Evolutionary conservation across 768 basidiomycete species (phyloP), one percentile per base, ranked within the genome.

Genomic region (Auriscalpium vulgare): DNA sequence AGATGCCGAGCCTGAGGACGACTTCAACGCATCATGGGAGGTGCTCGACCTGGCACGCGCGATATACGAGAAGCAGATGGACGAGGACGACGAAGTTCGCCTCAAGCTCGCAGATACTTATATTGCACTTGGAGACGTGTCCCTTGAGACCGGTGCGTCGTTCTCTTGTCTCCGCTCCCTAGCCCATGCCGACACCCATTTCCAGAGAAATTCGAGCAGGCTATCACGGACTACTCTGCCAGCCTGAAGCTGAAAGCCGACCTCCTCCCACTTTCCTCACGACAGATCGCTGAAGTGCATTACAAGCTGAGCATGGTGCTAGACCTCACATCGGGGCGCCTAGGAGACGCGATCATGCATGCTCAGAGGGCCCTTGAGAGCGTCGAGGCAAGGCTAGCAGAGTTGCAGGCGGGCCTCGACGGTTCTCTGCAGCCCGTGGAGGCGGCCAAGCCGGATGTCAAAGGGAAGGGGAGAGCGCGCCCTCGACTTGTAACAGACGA

Each of bases 1-100:
- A 4, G 88, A 85, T 11, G 88, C 68, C 4, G 91, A 90, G 63
- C 91, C 91, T 0, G 95, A 97, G 64, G 97, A 99, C 63, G 97
- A 98, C 65, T 97, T 97, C 69, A 97, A 95, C 62, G 92, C 91
- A 23, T 93, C 97, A 11, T 99, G 95, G 94, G 91, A 97, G 66
- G 87, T 95, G 3, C 77, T 99, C n/a, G 97, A 99, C 63, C 83
- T 95, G 55, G 95, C 95, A 19, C 79, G 95, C 43, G 82, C 86
- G 10, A 86, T 95, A 57, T 94, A 91, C 64, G 82, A 85, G 60
- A 88, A 87, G 68, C 78, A 79, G 58, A 74, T 74, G 59, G 73
- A 76, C 9, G 80, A 78, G 29, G 77, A 80, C 45, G 84, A 87
- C 13, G 78, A 80, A 54, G 69, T 81, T 37, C 85, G 80, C 66